phyloP scores from a whole-genome alignment of 345 rosid genomes.

The Angophora floribunda region DNA sequence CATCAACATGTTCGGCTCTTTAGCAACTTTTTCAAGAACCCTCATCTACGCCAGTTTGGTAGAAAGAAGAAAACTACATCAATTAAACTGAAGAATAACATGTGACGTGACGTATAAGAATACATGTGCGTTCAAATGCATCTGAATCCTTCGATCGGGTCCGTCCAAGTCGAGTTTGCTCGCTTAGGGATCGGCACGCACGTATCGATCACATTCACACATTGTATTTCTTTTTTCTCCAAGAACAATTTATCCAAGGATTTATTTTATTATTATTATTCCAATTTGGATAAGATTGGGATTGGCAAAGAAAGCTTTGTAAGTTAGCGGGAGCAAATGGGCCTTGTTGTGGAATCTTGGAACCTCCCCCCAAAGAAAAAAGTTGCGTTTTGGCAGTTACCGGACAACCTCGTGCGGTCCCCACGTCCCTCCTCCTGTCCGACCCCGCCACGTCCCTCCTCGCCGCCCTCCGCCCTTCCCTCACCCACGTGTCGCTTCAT shows the following conservation, averaged over 20 bases:
- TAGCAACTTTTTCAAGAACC: background rate
- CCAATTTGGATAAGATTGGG: background rate
- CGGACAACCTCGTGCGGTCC: constrained; percentile 3
- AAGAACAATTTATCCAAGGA: background rate
- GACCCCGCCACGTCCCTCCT: constrained; percentile 19
- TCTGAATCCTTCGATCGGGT: background rate
- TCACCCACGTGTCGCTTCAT: constrained; percentile 17
- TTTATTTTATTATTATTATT: background rate
- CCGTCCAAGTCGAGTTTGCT: too few relatives aligned
- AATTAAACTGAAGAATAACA: accelerated
- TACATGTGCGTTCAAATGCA: background rate
- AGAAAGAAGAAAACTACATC: accelerated
- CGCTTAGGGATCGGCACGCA: background rate
- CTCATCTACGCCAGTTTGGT: accelerated
- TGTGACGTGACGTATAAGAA: background rate
- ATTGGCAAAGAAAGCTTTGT: background rate
- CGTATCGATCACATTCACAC: background rate
- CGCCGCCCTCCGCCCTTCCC: background rate
- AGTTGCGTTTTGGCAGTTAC: constrained; percentile 41
- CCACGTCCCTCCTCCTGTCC: constrained; percentile 23
- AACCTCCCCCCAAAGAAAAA: constrained; percentile 2
- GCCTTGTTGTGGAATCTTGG: background rate
- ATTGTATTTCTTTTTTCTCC: background rate
- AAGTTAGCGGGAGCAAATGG: background rate
- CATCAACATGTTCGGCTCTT: background rate